Percentiles rank a stretch among this genome's conserved stretches.
Conservation (phyloP, 2,329 filamentous ascomycete genomes). For the Aureobasidium sp. region DNA sequence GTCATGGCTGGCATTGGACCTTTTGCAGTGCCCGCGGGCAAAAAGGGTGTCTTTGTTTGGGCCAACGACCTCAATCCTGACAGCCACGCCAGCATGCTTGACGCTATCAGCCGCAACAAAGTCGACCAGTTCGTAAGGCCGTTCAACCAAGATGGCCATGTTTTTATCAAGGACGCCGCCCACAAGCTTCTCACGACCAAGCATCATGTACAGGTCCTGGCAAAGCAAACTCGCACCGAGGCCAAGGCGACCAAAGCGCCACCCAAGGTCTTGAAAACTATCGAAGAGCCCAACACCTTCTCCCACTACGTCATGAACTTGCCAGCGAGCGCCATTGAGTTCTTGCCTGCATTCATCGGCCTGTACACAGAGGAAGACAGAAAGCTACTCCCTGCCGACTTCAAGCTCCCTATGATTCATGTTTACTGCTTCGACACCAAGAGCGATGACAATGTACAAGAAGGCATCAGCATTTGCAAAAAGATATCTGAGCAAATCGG, state of each 20-base stretch:
- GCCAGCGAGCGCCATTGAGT: constrained; percentile 79
- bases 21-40: constrained; percentile 86
- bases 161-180: constrained; percentile 67
- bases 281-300: constrained; percentile 61
- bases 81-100: constrained; percentile 63
- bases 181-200: constrained; percentile 48
- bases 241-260: constrained; percentile 18
- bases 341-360: constrained; percentile 69
- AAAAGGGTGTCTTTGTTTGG: constrained; percentile 85
- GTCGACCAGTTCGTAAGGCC: constrained; percentile 62
- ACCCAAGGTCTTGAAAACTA: constrained; percentile 29
- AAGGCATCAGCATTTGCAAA: constrained; percentile 52
- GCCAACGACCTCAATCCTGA: constrained; percentile 96
- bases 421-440: constrained; percentile 92
- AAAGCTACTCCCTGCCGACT: constrained; percentile 18
- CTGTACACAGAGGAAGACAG: constrained; percentile 50
- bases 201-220: constrained; percentile 38
- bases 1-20: constrained; percentile 97
- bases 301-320: constrained; percentile 98
- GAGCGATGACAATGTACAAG: constrained; percentile 61
- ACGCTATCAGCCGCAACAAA: constrained; percentile 71
- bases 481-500: constrained; percentile 56
- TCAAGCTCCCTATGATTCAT: constrained; percentile 70
- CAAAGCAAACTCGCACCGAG: constrained; percentile 27
- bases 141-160: constrained; percentile 73